Conservation (phyloP, 768 basidiomycete species). For the Mycena epipterygia region DNA sequence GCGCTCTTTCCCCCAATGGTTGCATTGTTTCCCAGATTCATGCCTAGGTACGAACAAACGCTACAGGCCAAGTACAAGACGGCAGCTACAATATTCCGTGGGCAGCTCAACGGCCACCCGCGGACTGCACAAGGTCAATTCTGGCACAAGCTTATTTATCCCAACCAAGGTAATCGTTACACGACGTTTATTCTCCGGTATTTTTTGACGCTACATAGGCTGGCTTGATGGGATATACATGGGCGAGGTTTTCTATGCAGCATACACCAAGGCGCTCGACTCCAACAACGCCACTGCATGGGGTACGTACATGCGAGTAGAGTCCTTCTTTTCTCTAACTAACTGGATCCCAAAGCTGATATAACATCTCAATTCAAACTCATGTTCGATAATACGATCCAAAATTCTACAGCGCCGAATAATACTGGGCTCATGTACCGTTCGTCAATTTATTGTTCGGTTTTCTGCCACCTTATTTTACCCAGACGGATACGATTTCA, state of each 20-base stretch:
- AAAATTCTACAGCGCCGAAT: slow-evolving; percentile 53
- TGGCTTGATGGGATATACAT: slow-evolving; percentile 55
- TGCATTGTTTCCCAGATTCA: neutral
- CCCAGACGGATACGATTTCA: slow-evolving; percentile 60
- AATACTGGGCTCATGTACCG: slow-evolving; percentile 60
- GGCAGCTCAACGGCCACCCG: slow-evolving; percentile 57
- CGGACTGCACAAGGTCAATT: slow-evolving; percentile 61
- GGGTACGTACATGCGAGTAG: slow-evolving; percentile 19
- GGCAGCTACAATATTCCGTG: slow-evolving; percentile 55
- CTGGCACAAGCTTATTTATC: slow-evolving; percentile 60
- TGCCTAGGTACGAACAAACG: slow-evolving; percentile 50
- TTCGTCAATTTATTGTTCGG: neutral
- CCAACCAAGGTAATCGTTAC: slow-evolving; percentile 54
- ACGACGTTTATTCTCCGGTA: neutral
- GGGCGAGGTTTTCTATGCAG: slow-evolving; percentile 52
- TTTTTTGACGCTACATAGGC: slow-evolving; percentile 30
- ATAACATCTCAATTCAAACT: slow-evolving; percentile 58
- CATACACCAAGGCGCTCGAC: slow-evolving; percentile 47
- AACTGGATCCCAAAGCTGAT: slow-evolving; percentile 16
- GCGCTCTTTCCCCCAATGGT: slow-evolving; percentile 10
- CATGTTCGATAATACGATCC: slow-evolving; percentile 59
- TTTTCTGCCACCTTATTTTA: neutral
- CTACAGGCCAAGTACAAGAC: slow-evolving; percentile 54
- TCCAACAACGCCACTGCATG: slow-evolving; percentile 47
- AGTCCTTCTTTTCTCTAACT: neutral